These are phyloP conservation scores for Mentha longifolia DNA, from an alignment of 257 asterid species.

Conservation along the genomic window DNA sequence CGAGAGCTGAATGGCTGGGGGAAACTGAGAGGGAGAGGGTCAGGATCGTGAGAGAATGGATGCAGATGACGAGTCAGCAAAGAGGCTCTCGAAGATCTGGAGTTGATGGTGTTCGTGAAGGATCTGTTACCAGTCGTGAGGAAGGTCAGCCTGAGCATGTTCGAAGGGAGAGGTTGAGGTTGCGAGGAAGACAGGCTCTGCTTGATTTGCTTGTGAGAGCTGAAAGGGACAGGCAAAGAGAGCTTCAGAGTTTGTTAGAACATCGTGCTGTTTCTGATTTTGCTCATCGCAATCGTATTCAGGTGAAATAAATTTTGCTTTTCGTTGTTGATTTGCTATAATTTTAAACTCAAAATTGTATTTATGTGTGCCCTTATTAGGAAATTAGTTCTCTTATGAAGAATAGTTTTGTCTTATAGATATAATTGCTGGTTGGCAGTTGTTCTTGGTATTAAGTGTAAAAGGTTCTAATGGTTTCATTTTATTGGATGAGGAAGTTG, in stretches of 20 bases:
- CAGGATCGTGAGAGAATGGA: constrained; percentile 87
- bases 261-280: constrained; percentile 87
- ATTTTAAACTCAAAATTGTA: background rate
- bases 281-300: constrained; percentile 83
- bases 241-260: constrained; percentile 74
- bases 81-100: constrained; percentile 65
- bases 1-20: constrained; percentile 85
- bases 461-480: no score
- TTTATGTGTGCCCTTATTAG: background rate
- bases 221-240: constrained; percentile 78
- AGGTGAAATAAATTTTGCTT: constrained; percentile 16
- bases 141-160: constrained; percentile 51
- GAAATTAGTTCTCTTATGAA: background rate
- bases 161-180: constrained; percentile 72
- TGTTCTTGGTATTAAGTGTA: no score
- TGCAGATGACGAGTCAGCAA: constrained; percentile 93
- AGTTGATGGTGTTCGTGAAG: constrained; percentile 57
- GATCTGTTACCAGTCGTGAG: constrained; percentile 52
- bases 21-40: constrained; percentile 95
- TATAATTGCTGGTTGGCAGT: no score
- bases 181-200: constrained; percentile 80
- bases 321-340: constrained; percentile 11
- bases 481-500: no score
- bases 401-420: background rate
- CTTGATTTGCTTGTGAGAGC: constrained; percentile 76